Base-by-base conservation (phyloP, 148 eudicot species). In the Rhododendron molle region DNA sequence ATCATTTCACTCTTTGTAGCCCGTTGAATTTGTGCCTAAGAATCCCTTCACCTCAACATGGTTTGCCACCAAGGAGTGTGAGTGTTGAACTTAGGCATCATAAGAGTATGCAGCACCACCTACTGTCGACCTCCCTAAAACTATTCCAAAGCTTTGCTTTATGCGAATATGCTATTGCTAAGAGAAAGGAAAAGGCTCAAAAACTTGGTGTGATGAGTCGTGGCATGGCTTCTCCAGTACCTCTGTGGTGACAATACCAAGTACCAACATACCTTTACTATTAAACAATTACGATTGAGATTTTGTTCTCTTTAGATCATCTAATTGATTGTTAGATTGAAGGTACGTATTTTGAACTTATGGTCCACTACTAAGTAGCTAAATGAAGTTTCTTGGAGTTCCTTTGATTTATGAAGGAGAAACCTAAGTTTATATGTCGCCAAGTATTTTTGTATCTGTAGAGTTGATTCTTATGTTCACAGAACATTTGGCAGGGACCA, bases 401-500 rank as follows among this genome's bases (percentile, higher is more conserved):
- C 49, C 49, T 46, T 46, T 60, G 7, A 60, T 60, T 60, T 60
- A 60, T 23, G 1, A 7, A 60, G n/a, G 67, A 21, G n/a, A 60
- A 60, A 60, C 26, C 67, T 60, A 60, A 21, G n/a, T 60, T 60
- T 46, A 5, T 46, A 5, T 23, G 10, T 62, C 23, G 28, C 26
- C 2, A 5, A 21, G 69, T 62, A 21, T 62, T 6, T 62, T 62
- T 62, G 3, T 62, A 8, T 1, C 3, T 9, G 11, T 62, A 6
- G 69, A 62, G 69, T 62, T 62, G 3, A 62, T 62, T 62, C 69
- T 23, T 23, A 23, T 23, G 28, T 62, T 62, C 28, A 23, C 26
- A 23, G 7, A 62, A 62, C 69, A 62, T 71, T 72, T 78, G 47
- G 44, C 85, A 86, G 88, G 88, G 30, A 81, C 62, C 34, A 32